A percentile compares a stretch with the other conserved stretches of the same genome.
phyloP scores from a whole-genome alignment of 306 rosid species.

The Senna siamea region DNA sequence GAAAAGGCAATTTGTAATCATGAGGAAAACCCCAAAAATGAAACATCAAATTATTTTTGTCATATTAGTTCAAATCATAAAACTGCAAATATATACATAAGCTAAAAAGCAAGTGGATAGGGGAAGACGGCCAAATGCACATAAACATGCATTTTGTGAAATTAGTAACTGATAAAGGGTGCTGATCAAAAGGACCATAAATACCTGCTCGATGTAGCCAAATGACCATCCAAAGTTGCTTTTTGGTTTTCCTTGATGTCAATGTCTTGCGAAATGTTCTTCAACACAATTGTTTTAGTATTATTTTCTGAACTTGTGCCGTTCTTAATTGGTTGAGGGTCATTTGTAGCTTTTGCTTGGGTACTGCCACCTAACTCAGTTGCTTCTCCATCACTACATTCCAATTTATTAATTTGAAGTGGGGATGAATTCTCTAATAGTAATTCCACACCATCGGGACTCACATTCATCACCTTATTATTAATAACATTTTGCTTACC shows the following conservation, averaged over 20 bases:
- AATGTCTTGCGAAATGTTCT: constrained; percentile 43
- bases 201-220: constrained; percentile 56
- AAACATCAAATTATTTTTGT: not conserved
- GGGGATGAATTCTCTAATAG: constrained; percentile 48
- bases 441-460: constrained; percentile 41
- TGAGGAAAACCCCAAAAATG: constrained; percentile 25
- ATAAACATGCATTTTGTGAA: constrained; percentile 22
- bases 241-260: constrained; percentile 45
- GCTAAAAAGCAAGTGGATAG: constrained; percentile 6
- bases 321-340: constrained; percentile 42
- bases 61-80: not conserved
- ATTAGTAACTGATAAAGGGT: not conserved
- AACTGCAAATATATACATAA: not conserved
- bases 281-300: constrained; percentile 35
- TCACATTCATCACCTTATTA: constrained; percentile 36
- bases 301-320: constrained; percentile 48
- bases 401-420: constrained; percentile 36
- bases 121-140: constrained; percentile 24
- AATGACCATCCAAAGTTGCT: constrained; percentile 44
- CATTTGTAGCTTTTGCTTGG: constrained; percentile 37
- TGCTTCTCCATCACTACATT: constrained; percentile 45
- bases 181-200: constrained; percentile 20
- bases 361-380: constrained; percentile 44
- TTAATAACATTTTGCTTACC: constrained; percentile 41
- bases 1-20: constrained; percentile 12